Conservation (phyloP, 1,284 basidiomycete species). For the Erythrobasidium hasegawianum region DNA sequence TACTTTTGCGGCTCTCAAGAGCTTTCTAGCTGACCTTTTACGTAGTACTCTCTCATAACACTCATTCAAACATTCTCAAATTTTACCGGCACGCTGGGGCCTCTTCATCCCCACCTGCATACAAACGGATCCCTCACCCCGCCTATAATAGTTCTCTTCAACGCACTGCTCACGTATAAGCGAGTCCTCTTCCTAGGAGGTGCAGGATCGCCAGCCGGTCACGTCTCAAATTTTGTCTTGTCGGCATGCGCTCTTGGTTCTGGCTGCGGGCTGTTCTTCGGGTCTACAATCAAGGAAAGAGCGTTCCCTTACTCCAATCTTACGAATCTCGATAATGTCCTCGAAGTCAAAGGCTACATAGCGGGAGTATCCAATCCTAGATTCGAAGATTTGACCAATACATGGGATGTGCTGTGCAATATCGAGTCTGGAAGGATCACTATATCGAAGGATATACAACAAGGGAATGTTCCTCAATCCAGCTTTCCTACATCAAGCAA, state of each 20-base stretch:
- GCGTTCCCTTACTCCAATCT: slow-evolving; percentile 93
- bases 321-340: slow-evolving; percentile 69
- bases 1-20: no score
- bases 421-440: slow-evolving; percentile 78
- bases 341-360: slow-evolving; percentile 61
- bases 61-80: slow-evolving; percentile 79
- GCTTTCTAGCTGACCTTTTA: slow-evolving; percentile 6
- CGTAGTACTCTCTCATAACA: slow-evolving; percentile 84
- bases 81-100: slow-evolving; percentile 61
- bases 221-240: slow-evolving; percentile 83
- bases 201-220: slow-evolving; percentile 65
- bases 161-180: slow-evolving; percentile 88
- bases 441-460: slow-evolving; percentile 74
- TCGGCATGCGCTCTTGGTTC: slow-evolving; percentile 88
- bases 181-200: slow-evolving; percentile 91
- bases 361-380: slow-evolving; percentile 96
- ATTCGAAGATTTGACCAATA: slow-evolving; percentile 72
- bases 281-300: slow-evolving; percentile 78
- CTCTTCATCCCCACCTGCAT: slow-evolving; percentile 84
- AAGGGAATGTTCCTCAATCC: slow-evolving; percentile 20
- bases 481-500: slow-evolving; percentile 21
- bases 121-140: slow-evolving; percentile 85
- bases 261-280: slow-evolving; percentile 73
- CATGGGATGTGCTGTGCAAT: slow-evolving; percentile 90
- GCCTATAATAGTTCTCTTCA: slow-evolving; percentile 89